A percentile compares a stretch with the other conserved stretches of the same genome.
Evolutionary conservation across 495 filamentous ascomycete species (phyloP).

Genomic region (Delitschia confertaspora): DNA sequence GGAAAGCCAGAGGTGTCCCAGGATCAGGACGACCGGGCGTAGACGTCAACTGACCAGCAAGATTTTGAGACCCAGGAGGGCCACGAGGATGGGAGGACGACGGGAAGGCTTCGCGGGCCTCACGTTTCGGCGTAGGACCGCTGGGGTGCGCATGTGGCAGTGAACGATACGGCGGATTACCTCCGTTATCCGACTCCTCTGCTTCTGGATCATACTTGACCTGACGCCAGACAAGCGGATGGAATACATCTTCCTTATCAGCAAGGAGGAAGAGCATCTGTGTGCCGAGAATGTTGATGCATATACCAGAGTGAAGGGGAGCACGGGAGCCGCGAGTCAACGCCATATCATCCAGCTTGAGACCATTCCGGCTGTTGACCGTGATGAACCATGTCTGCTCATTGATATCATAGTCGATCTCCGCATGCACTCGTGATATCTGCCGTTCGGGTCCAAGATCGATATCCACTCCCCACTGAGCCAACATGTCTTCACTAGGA

Average conservation of each 20-base stretch:
- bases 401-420: constrained; percentile 70
- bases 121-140: constrained; percentile 25
- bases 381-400: constrained; percentile 63
- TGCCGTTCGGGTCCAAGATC: constrained; percentile 90
- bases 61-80: constrained; percentile 15
- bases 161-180: constrained; percentile 7
- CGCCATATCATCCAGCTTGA: constrained; percentile 63
- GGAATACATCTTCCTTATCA: constrained; percentile 26
- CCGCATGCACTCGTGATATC: constrained; percentile 79
- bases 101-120: constrained; percentile 22
- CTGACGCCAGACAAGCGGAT: constrained; percentile 25
- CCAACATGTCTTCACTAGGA: constrained; percentile 32
- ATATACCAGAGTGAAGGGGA: constrained; percentile 67
- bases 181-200: constrained; percentile 19
- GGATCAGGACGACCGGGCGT: constrained; percentile 22
- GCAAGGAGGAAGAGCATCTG: constrained; percentile 98
- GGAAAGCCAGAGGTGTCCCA: constrained; percentile 17
- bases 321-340: constrained; percentile 57
- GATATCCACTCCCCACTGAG: constrained; percentile 61
- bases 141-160: constrained; percentile 23
- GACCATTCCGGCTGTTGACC: constrained; percentile 83
- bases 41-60: constrained; percentile 21
- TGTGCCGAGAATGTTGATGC: constrained; percentile 80
- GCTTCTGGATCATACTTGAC: constrained; percentile 22
- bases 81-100: constrained; percentile 18